Percentiles rank a stretch among this genome's conserved stretches.
Conservation (phyloP, 192 early-diverging fungal genomes). For the Mortierella antarctica region DNA sequence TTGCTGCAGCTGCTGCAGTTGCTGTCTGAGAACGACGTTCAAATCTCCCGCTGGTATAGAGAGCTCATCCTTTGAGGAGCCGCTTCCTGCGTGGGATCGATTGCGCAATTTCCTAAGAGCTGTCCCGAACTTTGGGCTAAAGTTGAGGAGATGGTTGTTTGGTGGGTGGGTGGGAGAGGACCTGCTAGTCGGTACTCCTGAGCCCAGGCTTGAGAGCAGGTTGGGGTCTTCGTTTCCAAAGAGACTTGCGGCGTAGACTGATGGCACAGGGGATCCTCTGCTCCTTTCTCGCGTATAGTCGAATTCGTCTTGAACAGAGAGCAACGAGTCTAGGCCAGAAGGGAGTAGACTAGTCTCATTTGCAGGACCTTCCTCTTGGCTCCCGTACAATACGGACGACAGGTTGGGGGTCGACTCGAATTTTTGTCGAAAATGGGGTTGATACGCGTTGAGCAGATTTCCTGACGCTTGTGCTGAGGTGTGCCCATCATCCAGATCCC, state of each 20-base stretch:
- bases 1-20: not conserved
- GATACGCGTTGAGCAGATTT: constrained; percentile 2
- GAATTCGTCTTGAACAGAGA: constrained; percentile 11
- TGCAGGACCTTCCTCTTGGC: not conserved
- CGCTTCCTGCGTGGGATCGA: constrained; percentile 15
- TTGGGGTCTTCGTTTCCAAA: constrained; percentile 7
- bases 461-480: not conserved
- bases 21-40: not conserved
- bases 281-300: not conserved
- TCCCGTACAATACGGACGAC: not conserved
- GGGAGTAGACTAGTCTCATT: not conserved
- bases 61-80: constrained; percentile 13
- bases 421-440: constrained; percentile 23
- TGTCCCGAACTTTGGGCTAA: constrained; percentile 14
- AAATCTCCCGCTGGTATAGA: constrained; percentile 11
- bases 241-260: constrained; percentile 29
- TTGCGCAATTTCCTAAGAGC: constrained; percentile 22
- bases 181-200: not conserved
- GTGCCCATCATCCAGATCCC: not conserved
- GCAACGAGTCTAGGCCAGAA: not conserved
- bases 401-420: constrained; percentile 40
- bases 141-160: not conserved
- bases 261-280: constrained; percentile 5
- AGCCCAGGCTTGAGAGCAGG: not conserved
- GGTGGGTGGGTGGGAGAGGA: not conserved